These are phyloP conservation scores for Herpotrichia juniperi DNA, from an alignment of 2,329 filamentous ascomycete species.

Conservation along the genomic window DNA sequence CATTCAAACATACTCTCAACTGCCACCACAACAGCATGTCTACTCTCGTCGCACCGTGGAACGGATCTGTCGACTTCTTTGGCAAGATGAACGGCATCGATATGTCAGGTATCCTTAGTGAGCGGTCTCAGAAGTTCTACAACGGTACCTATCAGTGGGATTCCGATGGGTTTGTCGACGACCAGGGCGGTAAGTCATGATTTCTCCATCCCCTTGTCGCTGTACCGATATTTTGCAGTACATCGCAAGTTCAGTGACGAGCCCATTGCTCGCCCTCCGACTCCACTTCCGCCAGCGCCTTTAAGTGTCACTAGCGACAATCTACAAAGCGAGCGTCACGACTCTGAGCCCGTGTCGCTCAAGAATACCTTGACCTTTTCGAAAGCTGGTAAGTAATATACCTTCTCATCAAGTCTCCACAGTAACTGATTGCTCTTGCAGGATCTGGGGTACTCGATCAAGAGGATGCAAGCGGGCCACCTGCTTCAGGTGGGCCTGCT, in stretches of 20 bases:
- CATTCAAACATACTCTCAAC: neutral
- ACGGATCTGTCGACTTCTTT: neutral
- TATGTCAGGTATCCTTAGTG: constrained; percentile 14
- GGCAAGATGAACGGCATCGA: neutral
- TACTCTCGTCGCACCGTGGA: neutral
- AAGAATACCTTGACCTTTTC: too few relatives aligned
- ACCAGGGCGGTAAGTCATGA: constrained; percentile 21
- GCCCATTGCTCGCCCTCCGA: constrained; percentile 1
- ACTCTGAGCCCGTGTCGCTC: too few relatives aligned
- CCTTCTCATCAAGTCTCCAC: neutral
- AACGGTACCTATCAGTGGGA: constrained; percentile 32
- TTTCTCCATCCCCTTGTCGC: neutral
- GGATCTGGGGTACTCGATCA: neutral
- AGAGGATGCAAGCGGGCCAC: neutral
- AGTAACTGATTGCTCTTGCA: neutral
- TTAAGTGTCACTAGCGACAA: neutral
- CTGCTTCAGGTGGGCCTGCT: neutral
- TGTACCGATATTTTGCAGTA: neutral
- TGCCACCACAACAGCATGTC: neutral
- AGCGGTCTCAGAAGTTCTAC: constrained; percentile 36
- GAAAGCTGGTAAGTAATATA: neutral
- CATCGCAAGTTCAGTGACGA: constrained; percentile 1
- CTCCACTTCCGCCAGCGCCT: constrained; percentile 1
- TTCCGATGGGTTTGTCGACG: constrained; percentile 32
- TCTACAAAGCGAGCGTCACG: neutral